Evolutionary conservation across 306 rosid species (phyloP).

Genomic region (Corylus heterophylla): DNA sequence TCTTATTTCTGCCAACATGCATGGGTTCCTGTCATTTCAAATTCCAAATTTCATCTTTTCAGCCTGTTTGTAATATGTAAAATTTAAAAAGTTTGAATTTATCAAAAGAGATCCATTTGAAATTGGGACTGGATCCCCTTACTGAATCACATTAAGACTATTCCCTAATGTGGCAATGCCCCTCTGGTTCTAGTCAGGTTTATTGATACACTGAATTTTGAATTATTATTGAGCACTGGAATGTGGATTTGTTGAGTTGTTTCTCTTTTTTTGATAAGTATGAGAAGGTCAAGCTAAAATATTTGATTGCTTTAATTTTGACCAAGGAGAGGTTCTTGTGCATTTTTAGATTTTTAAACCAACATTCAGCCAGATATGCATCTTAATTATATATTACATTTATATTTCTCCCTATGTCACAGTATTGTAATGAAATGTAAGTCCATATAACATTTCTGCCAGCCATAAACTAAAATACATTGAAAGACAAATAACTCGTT

Average conservation of each 20-base stretch:
- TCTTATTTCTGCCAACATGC: slow-evolving; percentile 14
- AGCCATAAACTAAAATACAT: not conserved
- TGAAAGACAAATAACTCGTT: not conserved
- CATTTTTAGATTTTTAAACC: not conserved
- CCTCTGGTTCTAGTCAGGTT: not conserved
- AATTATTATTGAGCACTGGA: not conserved
- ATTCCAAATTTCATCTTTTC: not conserved
- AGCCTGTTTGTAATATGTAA: not conserved
- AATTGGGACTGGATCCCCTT: not conserved
- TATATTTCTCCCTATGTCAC: not conserved
- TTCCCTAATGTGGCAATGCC: not conserved
- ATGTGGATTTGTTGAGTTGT: not conserved
- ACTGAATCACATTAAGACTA: not conserved
- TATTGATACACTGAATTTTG: not conserved
- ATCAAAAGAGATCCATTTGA: not conserved
- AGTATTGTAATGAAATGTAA: not conserved
- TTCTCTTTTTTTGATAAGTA: not conserved
- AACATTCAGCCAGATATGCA: not conserved
- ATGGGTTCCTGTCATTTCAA: slow-evolving; percentile 5
- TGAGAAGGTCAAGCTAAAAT: not conserved
- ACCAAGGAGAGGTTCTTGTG: not conserved
- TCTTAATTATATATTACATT: not conserved
- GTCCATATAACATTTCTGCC: not conserved
- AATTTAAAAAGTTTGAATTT: not conserved
- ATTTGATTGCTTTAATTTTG: not conserved